Percentiles rank a stretch among this genome's conserved stretches.
phyloP scores from a whole-genome alignment of 345 rosid genomes.

The Microcos paniculata region DNA sequence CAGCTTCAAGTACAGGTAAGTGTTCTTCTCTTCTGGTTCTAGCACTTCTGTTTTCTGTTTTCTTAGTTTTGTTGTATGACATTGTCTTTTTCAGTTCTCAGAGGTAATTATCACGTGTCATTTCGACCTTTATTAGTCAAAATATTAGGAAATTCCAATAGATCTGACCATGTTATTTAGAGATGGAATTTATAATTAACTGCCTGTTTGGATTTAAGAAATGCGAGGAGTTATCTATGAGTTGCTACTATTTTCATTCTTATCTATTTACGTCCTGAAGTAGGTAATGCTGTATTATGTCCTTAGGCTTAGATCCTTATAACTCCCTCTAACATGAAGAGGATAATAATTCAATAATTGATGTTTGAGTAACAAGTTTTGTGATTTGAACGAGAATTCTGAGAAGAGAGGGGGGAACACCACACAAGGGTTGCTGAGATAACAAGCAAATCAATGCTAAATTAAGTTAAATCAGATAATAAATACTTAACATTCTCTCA shows the following conservation, averaged over 20 bases:
- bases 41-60: conserved; percentile 12
- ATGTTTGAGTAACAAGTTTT: neutral
- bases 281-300: neutral
- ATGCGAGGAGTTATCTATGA: neutral
- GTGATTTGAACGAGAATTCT: no score
- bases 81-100: neutral
- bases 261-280: neutral
- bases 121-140: neutral
- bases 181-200: neutral
- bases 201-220: neutral
- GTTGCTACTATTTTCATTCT: neutral
- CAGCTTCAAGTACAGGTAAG: conserved; percentile 81
- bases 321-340: neutral
- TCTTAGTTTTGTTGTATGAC: neutral
- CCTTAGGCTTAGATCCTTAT: neutral
- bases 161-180: neutral
- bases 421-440: neutral
- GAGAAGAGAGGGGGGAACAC: neutral
- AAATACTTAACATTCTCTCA: neutral
- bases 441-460: neutral
- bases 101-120: neutral
- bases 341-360: neutral
- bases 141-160: neutral
- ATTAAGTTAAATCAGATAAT: neutral
- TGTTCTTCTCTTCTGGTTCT: neutral